Percentiles rank a stretch among this genome's conserved stretches.
phyloP scores from a whole-genome alignment of 2,329 filamentous ascomycete species.

The Exophiala mesophila region DNA sequence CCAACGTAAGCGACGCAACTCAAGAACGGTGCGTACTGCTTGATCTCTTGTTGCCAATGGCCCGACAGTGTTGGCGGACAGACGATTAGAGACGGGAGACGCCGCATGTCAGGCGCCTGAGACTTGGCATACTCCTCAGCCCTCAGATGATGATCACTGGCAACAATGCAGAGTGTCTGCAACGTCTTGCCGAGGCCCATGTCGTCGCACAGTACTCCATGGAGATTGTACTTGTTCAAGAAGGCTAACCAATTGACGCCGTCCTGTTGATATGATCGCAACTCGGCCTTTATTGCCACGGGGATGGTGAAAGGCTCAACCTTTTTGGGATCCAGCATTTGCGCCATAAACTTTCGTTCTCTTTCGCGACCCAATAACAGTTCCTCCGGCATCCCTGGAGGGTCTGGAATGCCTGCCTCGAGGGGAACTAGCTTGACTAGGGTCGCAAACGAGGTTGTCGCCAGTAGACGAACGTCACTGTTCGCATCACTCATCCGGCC shows the following conservation, averaged over 20 bases:
- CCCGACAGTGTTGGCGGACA: constrained; percentile 94
- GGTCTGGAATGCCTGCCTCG: constrained; percentile 94
- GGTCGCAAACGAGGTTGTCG: constrained; percentile 94
- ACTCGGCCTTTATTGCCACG: constrained; percentile 92
- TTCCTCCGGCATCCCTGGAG: constrained; percentile 83
- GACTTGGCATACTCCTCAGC: constrained; percentile 87
- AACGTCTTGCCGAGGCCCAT: constrained; percentile 98
- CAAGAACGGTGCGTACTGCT: constrained; percentile 91
- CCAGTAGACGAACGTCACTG: constrained; percentile 87
- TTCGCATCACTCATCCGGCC: constrained; percentile 98
- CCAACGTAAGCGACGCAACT: constrained; percentile 87
- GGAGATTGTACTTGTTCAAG: constrained; percentile 94
- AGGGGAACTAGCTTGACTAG: constrained; percentile 94
- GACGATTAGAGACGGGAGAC: constrained; percentile 85
- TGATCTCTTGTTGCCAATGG: constrained; percentile 98
- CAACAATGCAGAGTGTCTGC: constrained; percentile 95
- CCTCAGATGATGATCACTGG: constrained; percentile 91
- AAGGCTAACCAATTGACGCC: constrained; percentile 99
- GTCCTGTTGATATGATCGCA: constrained; percentile 96
- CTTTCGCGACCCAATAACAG: constrained; percentile 84
- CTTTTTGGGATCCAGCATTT: constrained; percentile 94
- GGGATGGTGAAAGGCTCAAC: constrained; percentile 91
- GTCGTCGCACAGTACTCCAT: constrained; percentile 97
- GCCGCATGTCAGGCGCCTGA: constrained; percentile 68
- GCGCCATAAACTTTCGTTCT: constrained; percentile 92